Conservation (phyloP, 2,329 filamentous ascomycete species). For the Alternaria longipes region DNA sequence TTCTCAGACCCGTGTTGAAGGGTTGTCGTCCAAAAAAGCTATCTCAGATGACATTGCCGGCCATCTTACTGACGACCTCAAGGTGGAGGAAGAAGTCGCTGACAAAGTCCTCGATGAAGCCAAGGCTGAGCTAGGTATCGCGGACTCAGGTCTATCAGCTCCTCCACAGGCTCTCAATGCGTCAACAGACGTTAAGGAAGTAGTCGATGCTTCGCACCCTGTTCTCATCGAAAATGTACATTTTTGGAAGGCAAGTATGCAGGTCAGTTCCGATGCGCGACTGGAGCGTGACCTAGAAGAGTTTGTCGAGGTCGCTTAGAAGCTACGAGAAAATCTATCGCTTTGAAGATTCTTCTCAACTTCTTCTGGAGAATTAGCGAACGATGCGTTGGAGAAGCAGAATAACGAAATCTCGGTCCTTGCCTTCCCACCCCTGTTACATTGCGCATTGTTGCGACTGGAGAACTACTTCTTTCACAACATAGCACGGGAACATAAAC, state of each 20-base stretch:
- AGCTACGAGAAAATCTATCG: slow-evolving; percentile 20
- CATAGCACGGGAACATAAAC: too few relatives aligned
- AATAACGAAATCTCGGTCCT: too few relatives aligned
- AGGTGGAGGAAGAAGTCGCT: slow-evolving; percentile 61
- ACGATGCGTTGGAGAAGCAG: too few relatives aligned
- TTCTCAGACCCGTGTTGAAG: slow-evolving; percentile 56
- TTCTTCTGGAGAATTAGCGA: too few relatives aligned
- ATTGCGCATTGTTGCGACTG: too few relatives aligned
- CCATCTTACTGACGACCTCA: slow-evolving; percentile 57
- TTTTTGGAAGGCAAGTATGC: slow-evolving; percentile 79
- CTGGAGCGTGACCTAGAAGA: slow-evolving; percentile 79
- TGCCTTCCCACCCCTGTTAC: too few relatives aligned
- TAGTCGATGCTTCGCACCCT: slow-evolving; percentile 49
- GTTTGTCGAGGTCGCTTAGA: slow-evolving; percentile 73
- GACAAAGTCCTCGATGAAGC: slow-evolving; percentile 60
- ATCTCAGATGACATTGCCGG: slow-evolving; percentile 62
- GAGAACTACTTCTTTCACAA: too few relatives aligned
- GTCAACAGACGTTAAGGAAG: slow-evolving; percentile 33
- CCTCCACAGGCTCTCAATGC: slow-evolving; percentile 54
- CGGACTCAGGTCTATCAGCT: slow-evolving; percentile 43
- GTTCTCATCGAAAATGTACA: slow-evolving; percentile 79
- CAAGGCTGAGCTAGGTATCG: slow-evolving; percentile 57
- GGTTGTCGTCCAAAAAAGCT: slow-evolving; percentile 57
- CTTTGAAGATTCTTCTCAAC: too few relatives aligned
- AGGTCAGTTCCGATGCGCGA: slow-evolving; percentile 75